These are phyloP conservation scores for Lodderomyces margitis DNA, from an alignment of 1,139 yeast genomes.

Conservation along the genomic window DNA sequence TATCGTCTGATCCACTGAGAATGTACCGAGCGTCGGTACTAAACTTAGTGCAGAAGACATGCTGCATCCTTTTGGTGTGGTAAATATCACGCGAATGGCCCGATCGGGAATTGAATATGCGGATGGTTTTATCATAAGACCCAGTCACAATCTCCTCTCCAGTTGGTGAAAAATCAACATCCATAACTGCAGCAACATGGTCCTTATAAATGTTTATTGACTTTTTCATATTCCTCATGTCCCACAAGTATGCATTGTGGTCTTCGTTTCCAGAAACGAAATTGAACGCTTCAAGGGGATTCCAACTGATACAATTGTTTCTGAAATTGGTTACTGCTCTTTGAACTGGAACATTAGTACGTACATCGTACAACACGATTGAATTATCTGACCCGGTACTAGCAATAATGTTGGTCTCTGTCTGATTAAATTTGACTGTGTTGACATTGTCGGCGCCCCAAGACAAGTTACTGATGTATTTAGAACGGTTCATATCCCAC, in stretches of 20 bases:
- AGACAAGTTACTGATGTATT: constrained; percentile 71
- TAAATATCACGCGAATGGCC: constrained; percentile 95
- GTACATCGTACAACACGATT: constrained; percentile 81
- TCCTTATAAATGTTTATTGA: constrained; percentile 87
- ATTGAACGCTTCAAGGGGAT: constrained; percentile 95
- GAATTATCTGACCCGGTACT: constrained; percentile 82
- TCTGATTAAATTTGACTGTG: constrained; percentile 81
- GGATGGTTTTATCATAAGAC: constrained; percentile 87
- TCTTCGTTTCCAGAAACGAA: constrained; percentile 94
- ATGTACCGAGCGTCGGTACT: constrained; percentile 88
- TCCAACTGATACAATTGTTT: constrained; percentile 89
- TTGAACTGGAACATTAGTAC: constrained; percentile 93
- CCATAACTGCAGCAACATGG: constrained; percentile 95
- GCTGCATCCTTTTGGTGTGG: constrained; percentile 97
- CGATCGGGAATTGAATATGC: constrained; percentile 70
- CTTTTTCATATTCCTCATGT: constrained; percentile 84
- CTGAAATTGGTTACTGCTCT: constrained; percentile 80
- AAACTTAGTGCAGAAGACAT: constrained; percentile 78
- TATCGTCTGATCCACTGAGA: constrained; percentile 91
- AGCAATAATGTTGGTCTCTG: constrained; percentile 87
- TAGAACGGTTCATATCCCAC: constrained; percentile 84
- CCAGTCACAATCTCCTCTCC: constrained; percentile 97
- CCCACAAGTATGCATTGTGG: constrained; percentile 92
- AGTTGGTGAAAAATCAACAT: constrained; percentile 92
- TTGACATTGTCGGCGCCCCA: constrained; percentile 97